A percentile compares a stretch with the other conserved stretches of the same genome.
Conservation (phyloP, 345 rosid genomes). For the Nasturtium officinale region DNA sequence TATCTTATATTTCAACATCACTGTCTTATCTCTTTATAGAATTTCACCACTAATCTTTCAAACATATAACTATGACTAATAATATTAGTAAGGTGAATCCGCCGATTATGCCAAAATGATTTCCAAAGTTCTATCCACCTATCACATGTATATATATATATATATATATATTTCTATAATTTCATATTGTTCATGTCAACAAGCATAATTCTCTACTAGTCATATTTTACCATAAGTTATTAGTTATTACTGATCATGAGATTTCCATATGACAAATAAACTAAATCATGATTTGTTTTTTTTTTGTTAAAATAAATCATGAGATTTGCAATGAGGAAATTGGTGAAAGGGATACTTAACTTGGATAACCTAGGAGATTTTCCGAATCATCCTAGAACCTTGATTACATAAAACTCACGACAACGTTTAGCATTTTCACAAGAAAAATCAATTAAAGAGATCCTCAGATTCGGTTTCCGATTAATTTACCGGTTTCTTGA, state of each 20-base stretch:
- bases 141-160: neutral
- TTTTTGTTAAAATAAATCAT: neutral
- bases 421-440: constrained; percentile 33
- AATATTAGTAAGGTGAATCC: neutral
- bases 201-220: neutral
- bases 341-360: neutral
- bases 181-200: neutral
- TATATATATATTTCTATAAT: too few species aligned
- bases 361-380: constrained; percentile 27
- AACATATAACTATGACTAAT: neutral
- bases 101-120: neutral
- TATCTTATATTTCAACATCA: neutral
- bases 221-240: neutral
- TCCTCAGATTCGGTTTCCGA: constrained; percentile 17
- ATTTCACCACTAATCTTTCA: neutral
- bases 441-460: neutral
- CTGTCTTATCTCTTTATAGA: neutral
- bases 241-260: neutral
- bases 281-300: too few species aligned
- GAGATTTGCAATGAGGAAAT: constrained; percentile 13
- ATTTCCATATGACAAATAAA: neutral
- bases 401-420: constrained; percentile 30
- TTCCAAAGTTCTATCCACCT: neutral
- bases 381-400: constrained; percentile 38
- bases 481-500: constrained; percentile 30